These are phyloP conservation scores for Gossypium bickii DNA, from an alignment of 345 rosid genomes.

Conservation along the genomic window DNA sequence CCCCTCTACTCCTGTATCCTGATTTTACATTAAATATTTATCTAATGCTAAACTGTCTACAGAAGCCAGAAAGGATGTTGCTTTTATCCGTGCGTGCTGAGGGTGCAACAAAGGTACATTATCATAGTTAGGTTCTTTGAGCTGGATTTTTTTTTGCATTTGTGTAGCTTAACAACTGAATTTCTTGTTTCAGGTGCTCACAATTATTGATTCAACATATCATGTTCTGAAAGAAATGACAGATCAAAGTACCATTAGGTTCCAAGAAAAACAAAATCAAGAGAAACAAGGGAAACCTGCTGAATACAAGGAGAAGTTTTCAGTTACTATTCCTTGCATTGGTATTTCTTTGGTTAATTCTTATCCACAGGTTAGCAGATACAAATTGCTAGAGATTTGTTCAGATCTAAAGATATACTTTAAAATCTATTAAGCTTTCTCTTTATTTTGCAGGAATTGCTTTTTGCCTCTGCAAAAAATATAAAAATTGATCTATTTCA, in stretches of 20 bases:
- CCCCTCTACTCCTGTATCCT: conserved; percentile 12
- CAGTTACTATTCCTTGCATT: conserved; percentile 54
- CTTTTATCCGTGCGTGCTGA: conserved; percentile 64
- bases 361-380: conserved; percentile 58
- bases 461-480: conserved; percentile 76
- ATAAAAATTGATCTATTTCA: conserved; percentile 56
- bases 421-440: conserved; percentile 20
- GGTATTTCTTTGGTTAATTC: conserved; percentile 79
- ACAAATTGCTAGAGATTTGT: background rate
- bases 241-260: conserved; percentile 27
- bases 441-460: conserved; percentile 60
- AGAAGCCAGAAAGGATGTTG: conserved; percentile 84
- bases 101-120: conserved; percentile 80
- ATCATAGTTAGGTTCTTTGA: conserved; percentile 9
- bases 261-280: conserved; percentile 41
- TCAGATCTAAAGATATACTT: background rate
- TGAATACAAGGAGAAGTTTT: conserved; percentile 64
- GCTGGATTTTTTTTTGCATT: conserved; percentile 4
- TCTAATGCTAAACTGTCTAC: conserved; percentile 29
- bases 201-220: conserved; percentile 73
- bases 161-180: conserved; percentile 15
- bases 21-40: conserved; percentile 8
- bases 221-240: conserved; percentile 52
- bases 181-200: conserved; percentile 55
- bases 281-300: conserved; percentile 41